These are phyloP conservation scores for Lathyrus tuberosus DNA, from an alignment of 306 rosid genomes.

Conservation along the genomic window DNA sequence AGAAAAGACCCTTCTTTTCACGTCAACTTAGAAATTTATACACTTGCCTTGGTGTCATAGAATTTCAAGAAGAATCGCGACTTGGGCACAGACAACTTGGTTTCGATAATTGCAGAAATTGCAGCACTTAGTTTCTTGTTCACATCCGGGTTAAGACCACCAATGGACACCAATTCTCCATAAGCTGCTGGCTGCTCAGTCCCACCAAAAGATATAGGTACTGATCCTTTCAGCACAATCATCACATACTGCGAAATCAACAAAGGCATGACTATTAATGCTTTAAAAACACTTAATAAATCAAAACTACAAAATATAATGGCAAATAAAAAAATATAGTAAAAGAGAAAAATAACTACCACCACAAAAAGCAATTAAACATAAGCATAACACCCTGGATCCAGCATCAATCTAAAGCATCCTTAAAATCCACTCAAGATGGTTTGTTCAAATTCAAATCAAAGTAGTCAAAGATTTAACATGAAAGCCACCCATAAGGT, in stretches of 20 bases:
- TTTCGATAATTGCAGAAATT: constrained; percentile 71
- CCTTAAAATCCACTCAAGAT: constrained; percentile 14
- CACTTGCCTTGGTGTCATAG: constrained; percentile 85
- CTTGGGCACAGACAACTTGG: constrained; percentile 88
- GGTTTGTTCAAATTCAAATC: constrained; percentile 6
- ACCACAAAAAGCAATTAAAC: not conserved
- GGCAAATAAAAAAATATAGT: constrained; percentile 4
- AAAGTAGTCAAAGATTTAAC: constrained; percentile 12
- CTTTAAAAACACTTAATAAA: not conserved
- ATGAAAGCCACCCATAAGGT: not conserved
- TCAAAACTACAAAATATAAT: not conserved
- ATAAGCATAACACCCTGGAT: constrained; percentile 12
- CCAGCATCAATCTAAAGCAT: constrained; percentile 25
- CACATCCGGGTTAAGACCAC: constrained; percentile 76
- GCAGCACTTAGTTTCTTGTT: constrained; percentile 95
- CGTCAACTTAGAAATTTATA: constrained; percentile 35
- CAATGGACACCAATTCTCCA: constrained; percentile 94
- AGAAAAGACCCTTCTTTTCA: constrained; percentile 43
- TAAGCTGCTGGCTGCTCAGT: constrained; percentile 90
- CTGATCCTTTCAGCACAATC: constrained; percentile 92
- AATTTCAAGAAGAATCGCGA: constrained; percentile 81
- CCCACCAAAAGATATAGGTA: constrained; percentile 91
- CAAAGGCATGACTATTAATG: not conserved
- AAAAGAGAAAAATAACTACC: not conserved
- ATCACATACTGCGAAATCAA: constrained; percentile 76